phyloP scores from a whole-genome alignment of 2,329 filamentous ascomycete genomes.

The Apiospora saccharicola region DNA sequence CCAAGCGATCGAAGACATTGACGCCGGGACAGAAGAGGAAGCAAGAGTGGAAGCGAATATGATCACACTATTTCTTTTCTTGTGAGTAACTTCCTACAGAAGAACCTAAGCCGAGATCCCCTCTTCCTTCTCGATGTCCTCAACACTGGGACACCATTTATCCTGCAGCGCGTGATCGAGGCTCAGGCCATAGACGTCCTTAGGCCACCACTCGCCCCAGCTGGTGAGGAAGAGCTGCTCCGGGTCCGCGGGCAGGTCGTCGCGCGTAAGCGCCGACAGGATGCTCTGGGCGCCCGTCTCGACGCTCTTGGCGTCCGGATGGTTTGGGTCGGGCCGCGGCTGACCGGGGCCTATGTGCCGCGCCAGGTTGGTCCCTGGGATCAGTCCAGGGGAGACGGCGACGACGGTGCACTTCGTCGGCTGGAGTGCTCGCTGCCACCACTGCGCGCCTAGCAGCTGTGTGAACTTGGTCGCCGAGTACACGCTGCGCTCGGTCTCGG shows the following conservation, averaged over 20 bases:
- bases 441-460: slow-evolving; percentile 59
- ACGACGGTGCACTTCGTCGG: slow-evolving; percentile 51
- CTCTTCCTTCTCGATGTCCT: slow-evolving; percentile 57
- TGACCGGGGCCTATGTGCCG: neutral
- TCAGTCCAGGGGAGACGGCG: slow-evolving; percentile 61
- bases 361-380: slow-evolving; percentile 54
- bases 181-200: slow-evolving; percentile 48
- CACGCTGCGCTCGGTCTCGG: slow-evolving; percentile 42
- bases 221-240: slow-evolving; percentile 62
- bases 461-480: slow-evolving; percentile 59
- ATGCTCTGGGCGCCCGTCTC: slow-evolving; percentile 50
- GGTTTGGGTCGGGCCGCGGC: neutral
- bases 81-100: neutral
- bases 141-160: slow-evolving; percentile 57
- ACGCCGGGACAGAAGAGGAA: no score
- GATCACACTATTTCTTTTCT: neutral
- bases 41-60: no score
- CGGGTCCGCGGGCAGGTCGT: slow-evolving; percentile 56
- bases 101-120: slow-evolving; percentile 27
- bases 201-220: slow-evolving; percentile 65
- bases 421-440: slow-evolving; percentile 60
- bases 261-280: slow-evolving; percentile 49
- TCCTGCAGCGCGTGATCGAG: slow-evolving; percentile 58
- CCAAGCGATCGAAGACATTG: neutral
- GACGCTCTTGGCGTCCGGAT: slow-evolving; percentile 4